phyloP scores from a whole-genome alignment of 179 eudicot genomes.

The Spinacia oleracea region DNA sequence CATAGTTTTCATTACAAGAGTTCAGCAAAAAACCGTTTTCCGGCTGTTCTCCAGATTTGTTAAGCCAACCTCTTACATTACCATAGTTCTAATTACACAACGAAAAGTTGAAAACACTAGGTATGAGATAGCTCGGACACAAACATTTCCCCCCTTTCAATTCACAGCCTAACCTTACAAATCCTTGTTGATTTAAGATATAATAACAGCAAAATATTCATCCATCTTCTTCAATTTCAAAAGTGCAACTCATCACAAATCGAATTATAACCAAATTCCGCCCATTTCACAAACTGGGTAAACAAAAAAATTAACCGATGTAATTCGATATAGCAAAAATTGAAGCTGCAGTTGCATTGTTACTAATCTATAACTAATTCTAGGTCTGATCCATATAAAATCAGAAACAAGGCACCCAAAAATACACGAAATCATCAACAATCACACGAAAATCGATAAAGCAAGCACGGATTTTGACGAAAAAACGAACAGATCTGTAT shows the following conservation, averaged over 20 bases:
- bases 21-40: neutral
- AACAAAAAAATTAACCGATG: neutral
- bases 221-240: neutral
- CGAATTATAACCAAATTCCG: neutral
- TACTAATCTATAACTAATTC: neutral
- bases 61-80: neutral
- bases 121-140: neutral
- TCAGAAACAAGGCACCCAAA: neutral
- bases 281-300: neutral
- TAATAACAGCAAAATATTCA: neutral
- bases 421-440: neutral
- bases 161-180: neutral
- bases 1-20: neutral
- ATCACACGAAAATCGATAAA: conserved; percentile 12
- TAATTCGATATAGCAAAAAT: neutral
- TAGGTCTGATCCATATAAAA: conserved; percentile 22
- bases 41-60: neutral
- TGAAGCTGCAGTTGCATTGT: conserved; percentile 1
- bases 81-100: neutral
- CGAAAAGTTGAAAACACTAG: neutral
- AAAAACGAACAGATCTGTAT: conserved; percentile 30
- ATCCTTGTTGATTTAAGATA: neutral
- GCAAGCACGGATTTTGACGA: neutral
- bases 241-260: neutral
- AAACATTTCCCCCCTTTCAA: neutral